Conservation (phyloP, 2,329 filamentous ascomycete genomes). For the Botryotinia convoluta region DNA sequence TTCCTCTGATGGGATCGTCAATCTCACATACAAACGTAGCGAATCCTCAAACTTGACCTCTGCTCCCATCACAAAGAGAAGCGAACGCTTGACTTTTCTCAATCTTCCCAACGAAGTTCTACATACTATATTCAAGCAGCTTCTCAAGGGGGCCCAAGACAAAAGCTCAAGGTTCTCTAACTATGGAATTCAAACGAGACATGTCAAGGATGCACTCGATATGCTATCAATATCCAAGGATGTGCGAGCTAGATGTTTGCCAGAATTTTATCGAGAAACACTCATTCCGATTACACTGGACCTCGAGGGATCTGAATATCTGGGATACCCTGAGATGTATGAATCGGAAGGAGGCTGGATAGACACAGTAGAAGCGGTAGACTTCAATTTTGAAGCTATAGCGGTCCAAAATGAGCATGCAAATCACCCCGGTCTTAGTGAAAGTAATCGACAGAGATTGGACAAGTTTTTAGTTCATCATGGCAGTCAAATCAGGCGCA, state of each 20-base stretch:
- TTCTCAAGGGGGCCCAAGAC: background rate
- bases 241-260: background rate
- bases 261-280: background rate
- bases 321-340: background rate
- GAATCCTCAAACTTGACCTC: background rate
- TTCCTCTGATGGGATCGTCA: background rate
- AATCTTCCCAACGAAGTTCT: background rate
- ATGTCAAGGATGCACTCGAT: background rate
- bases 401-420: background rate
- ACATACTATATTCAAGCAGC: background rate
- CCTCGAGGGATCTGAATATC: background rate
- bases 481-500: background rate
- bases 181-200: background rate
- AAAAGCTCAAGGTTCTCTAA: background rate
- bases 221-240: background rate
- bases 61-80: background rate
- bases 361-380: background rate
- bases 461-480: background rate
- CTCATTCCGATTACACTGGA: background rate
- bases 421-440: background rate
- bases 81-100: background rate
- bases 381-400: background rate
- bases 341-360: background rate
- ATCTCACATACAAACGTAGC: background rate
- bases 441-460: background rate